Conservation (phyloP, 2,329 filamentous ascomycete genomes). For the Lachnellula willkommii region DNA sequence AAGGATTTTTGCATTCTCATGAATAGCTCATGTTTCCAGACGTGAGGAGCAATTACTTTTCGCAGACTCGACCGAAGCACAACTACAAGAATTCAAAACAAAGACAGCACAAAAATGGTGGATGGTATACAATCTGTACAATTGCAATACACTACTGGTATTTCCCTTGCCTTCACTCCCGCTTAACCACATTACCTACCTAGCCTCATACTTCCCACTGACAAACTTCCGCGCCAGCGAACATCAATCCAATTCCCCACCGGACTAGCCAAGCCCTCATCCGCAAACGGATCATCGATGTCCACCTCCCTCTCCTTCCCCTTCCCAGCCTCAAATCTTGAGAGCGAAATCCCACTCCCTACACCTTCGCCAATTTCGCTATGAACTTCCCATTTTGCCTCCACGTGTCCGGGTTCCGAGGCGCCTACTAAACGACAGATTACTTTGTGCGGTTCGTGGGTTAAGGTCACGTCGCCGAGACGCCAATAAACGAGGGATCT, state of each 20-base stretch:
- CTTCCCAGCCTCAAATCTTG: conserved; percentile 47
- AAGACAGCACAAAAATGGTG: too few species aligned
- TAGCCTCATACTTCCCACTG: conserved; percentile 69
- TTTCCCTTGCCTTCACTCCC: neutral
- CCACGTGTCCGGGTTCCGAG: conserved; percentile 67
- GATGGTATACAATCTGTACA: neutral
- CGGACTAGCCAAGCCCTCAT: conserved; percentile 38
- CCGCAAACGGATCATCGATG: conserved; percentile 61
- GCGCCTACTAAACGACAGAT: conserved; percentile 70
- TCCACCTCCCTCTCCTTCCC: conserved; percentile 36
- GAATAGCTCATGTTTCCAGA: too few species aligned
- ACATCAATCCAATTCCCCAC: conserved; percentile 59
- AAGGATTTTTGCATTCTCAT: too few species aligned
- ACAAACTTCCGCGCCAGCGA: conserved; percentile 60
- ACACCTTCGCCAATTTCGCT: conserved; percentile 31
- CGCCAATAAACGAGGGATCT: conserved; percentile 77
- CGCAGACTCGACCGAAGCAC: too few species aligned
- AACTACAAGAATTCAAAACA: too few species aligned
- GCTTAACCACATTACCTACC: neutral
- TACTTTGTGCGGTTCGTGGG: conserved; percentile 62
- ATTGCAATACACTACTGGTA: neutral
- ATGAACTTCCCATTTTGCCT: conserved; percentile 73
- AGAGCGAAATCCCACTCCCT: conserved; percentile 63
- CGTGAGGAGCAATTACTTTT: neutral
- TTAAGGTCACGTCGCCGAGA: conserved; percentile 66